Base-by-base conservation (phyloP, 208 protist genomes). In the Leishmania mexicana region DNA sequence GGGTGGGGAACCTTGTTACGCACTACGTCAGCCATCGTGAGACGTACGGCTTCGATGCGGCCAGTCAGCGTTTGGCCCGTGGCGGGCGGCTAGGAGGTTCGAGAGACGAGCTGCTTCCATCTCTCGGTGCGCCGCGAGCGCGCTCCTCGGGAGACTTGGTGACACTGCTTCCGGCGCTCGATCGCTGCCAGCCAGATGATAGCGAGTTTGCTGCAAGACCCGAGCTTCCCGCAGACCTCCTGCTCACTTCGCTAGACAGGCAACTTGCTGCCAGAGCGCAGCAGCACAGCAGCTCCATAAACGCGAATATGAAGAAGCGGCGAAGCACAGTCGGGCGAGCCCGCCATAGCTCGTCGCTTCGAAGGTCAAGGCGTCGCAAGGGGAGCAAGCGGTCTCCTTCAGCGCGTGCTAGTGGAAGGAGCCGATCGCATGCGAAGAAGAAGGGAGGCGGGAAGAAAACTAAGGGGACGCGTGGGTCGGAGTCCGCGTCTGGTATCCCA, bases 1-100 rank as follows among this genome's bases (percentile, higher is more conserved):
- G 80, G 70, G 81, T 77, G 35, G 87, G 83, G 24, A 86, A 75
- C 8, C 85, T 97, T 42, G 85, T 88, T 6, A 64, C 76, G 10
- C 94, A 97, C 84, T 95, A 95, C 72, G 79, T 95, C 0, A 84
- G 75, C 60, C 87, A 94, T 58, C 87, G 94, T n/a, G 90, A 95
- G 67, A 81, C 80, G 68, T 97, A 97, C 83, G 94, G 85, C 24
- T 73, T 95, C 35, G 85, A 86, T 31, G 87, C 83, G n/a, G 83
- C 91, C 15, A 81, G 51, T 0, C 83, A 83, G 28, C 72, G 75
- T 7, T 35, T 31, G 3, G 68, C 60, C 45, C 47, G 40, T 47
- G 80, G 49, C n/a, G 71, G 76, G 35, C 35, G 57, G 8, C 19
- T 53, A 4, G 75, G 78, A 24, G 54, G 64, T 0, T 70, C 65